Conservation (phyloP, 129 eudicot genomes). For the Flaveria ramosissima region DNA sequence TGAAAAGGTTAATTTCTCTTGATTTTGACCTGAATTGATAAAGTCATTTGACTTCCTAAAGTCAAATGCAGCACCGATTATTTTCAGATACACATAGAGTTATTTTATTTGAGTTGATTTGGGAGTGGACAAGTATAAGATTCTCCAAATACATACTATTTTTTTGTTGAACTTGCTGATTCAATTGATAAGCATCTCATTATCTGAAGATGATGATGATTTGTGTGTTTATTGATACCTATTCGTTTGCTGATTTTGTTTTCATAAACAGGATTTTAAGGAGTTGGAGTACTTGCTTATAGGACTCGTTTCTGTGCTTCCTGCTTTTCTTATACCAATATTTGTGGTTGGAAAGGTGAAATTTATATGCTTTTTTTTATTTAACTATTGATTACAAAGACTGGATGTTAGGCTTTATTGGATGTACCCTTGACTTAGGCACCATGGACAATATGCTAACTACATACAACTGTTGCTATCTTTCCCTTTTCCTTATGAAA, state of each 20-base stretch:
- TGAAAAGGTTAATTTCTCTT: background rate
- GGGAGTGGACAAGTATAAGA: background rate
- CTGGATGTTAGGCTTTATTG: background rate
- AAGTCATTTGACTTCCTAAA: background rate
- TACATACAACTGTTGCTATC: background rate
- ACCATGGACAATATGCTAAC: background rate
- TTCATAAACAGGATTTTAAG: conserved; percentile 63
- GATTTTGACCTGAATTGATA: background rate
- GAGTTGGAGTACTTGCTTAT: conserved; percentile 85
- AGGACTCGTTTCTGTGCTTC: conserved; percentile 78
- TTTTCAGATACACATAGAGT: background rate
- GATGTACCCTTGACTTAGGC: conserved; percentile 4
- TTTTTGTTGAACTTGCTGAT: background rate
- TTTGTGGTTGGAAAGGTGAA: conserved; percentile 76
- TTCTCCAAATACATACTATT: background rate
- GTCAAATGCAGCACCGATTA: background rate
- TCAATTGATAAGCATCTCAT: background rate
- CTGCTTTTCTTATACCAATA: conserved; percentile 77
- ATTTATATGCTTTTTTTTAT: background rate
- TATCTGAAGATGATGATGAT: background rate
- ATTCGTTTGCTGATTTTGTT: conserved; percentile 9
- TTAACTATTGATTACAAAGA: background rate
- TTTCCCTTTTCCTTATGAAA: conserved; percentile 1
- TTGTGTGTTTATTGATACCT: background rate
- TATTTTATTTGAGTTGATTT: background rate